Evolutionary conservation across 2,329 filamentous ascomycete genomes (phyloP).

Genomic region (Arthrocladium fulminans): DNA sequence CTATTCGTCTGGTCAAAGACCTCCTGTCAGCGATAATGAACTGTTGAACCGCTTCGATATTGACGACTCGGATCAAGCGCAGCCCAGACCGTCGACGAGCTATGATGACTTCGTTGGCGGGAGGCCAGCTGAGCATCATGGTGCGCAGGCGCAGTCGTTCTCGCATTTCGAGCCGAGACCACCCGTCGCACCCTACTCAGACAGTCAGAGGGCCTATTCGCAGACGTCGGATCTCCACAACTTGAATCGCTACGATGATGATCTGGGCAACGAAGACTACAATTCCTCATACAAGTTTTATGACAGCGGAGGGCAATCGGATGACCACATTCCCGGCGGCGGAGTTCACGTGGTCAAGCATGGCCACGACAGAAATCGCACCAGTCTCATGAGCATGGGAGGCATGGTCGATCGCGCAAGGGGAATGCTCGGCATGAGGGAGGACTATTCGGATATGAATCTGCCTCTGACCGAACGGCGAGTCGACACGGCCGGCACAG

Average conservation of each 20-base stretch:
- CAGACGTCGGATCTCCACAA: conserved; percentile 79
- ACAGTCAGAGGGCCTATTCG: conserved; percentile 45
- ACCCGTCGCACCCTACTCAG: conserved; percentile 22
- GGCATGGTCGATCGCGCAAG: conserved; percentile 81
- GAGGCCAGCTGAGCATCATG: conserved; percentile 32
- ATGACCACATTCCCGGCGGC: conserved; percentile 46
- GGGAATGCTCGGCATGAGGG: conserved; percentile 78
- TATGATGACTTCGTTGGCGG: conserved; percentile 91
- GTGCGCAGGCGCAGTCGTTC: conserved; percentile 34
- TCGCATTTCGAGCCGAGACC: conserved; percentile 28
- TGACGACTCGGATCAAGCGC: conserved; percentile 53
- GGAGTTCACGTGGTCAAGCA: conserved; percentile 19
- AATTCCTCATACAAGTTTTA: conserved; percentile 64
- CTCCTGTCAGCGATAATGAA: conserved; percentile 73
- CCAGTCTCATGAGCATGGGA: conserved; percentile 78
- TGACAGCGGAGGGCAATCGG: conserved; percentile 53
- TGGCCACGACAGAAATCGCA: conserved; percentile 52
- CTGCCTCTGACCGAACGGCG: conserved; percentile 72
- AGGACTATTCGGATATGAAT: conserved; percentile 95
- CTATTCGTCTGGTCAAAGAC: conserved; percentile 68
- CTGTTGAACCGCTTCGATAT: conserved; percentile 66
- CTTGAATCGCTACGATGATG: conserved; percentile 85
- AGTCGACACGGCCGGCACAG: conserved; percentile 35
- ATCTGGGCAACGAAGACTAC: conserved; percentile 74
- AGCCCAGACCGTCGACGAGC: conserved; percentile 72